A percentile compares a stretch with the other conserved stretches of the same genome.
phyloP scores from a whole-genome alignment of 2,329 filamentous ascomycete species.

The Botrytis hyacinthi region DNA sequence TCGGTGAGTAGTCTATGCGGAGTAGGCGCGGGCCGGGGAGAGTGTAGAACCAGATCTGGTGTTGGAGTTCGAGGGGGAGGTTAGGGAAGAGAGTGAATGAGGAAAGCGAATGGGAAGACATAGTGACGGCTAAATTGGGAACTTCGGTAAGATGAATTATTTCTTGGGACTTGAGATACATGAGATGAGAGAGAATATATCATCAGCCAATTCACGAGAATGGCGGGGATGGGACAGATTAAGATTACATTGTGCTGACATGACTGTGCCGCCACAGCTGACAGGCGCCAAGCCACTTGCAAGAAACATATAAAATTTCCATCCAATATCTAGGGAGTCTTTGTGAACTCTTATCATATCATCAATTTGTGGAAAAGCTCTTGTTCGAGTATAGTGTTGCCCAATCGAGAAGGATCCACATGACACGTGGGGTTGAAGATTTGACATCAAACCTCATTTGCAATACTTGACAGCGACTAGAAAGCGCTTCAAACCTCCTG shows the following conservation, averaged over 20 bases:
- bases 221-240: background rate
- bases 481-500: background rate
- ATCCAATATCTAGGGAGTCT: background rate
- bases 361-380: background rate
- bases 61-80: background rate
- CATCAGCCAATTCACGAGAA: background rate
- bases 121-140: background rate
- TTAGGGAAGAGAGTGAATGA: background rate
- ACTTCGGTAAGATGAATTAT: fast-evolving
- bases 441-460: background rate
- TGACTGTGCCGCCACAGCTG: background rate
- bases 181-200: background rate
- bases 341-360: background rate
- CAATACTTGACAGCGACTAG: background rate
- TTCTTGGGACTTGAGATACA: background rate
- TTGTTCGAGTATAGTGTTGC: background rate
- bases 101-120: background rate
- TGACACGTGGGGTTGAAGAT: background rate
- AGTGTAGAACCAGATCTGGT: background rate
- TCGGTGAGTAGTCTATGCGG: background rate
- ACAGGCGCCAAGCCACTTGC: background rate
- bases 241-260: background rate
- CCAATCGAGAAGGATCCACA: background rate
- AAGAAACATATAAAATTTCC: background rate
- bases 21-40: background rate